Evolutionary conservation across 192 early-diverging fungal genomes (phyloP), one percentile per base, ranked within the genome.

Genomic region (Coemansia sp.): DNA sequence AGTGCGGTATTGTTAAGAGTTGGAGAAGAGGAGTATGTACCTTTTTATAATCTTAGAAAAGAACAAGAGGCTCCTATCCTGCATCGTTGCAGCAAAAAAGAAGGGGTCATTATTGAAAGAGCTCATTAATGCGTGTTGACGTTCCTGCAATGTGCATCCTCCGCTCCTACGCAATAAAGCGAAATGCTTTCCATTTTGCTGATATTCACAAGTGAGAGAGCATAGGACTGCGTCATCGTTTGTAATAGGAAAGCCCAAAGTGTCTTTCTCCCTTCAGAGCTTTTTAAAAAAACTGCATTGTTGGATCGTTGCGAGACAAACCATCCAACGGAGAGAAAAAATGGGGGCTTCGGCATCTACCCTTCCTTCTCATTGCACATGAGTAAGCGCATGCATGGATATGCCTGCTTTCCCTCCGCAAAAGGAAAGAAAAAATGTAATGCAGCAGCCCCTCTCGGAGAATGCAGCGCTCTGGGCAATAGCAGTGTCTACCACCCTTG

Each of bases 351-450:
- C 50, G 50, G 50, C 50, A 53, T 53, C 26, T 16, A 31, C 26
- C 50, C 50, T 26, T 31, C 50, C 21, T 33, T 31, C 26, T 53
- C 26, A 50, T 50, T 53, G 50, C 50, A 53, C 50, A 53, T 53
- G 50, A 53, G 50, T 53, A 53, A 53, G 50, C 50, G 26, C 50
- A 53, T 53, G 50, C 50, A 53, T 53, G 50, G 50, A 53, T 53
- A 53, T 53, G 50, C 50, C 8, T 53, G 50, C 50, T 24, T 11
- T 16, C 45, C 45, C 5, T 16, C 50, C 50, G 50, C 5, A 53
- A 53, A 53, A 53, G 50, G 50, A 53, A 33, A 24, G 48, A 50
- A 7, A n/a, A 16, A 16, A 26, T 14, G 24, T 1, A n/a, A 26
- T 16, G 26, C 10, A 50, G 40, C 40, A 13, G 42, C 18, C 18